Evolutionary conservation across 257 asterid species (phyloP), one percentile per base, ranked within the genome.

Genomic region (Ilex asprella): DNA sequence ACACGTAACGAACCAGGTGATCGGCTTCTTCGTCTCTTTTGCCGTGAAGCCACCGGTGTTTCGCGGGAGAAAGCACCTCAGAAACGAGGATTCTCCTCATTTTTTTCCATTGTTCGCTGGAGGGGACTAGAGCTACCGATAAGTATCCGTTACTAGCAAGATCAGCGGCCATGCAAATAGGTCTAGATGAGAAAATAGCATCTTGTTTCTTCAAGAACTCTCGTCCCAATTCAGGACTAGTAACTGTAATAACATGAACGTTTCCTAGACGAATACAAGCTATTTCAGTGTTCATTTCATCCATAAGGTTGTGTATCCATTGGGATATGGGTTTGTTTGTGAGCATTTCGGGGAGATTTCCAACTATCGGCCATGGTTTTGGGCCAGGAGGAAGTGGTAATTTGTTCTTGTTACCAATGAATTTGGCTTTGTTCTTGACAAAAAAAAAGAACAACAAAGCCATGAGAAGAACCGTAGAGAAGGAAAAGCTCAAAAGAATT

Each of bases 21-120:
- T 76, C 73, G 2, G 71, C 78, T 57, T 56, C 76, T 35, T 69
- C 70, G 21, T 7, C 27, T 13, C 81, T 52, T 31, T 66, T 75
- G 1, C n/a, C 31, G 1, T 56, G 70, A 5, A 68, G 67, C 65
- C 69, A 39, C 1, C 14, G 35, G 41, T 67, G 73, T 54, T 15
- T 30, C 3, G 69, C 55, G 0, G 60, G 41, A 0, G 84, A 72
- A 12, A 78, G 69, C 30, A 75, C 61, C 14, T 69, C 29, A 1
- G 64, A 58, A 30, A 53, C 51, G 12, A 79, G 10, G 32, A 69
- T 27, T 56, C 47, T 56, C 47, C 58, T 69, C 85, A 79, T 70
- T 53, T 73, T 76, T 66, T 50, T 70, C 71, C 76, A 73, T 0
- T 67, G 79, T 2, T 67, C 58, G 0, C 69, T 69, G 0, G 9